Conservation (phyloP, 192 early-diverging fungal species). For the Coemansia sp. region DNA sequence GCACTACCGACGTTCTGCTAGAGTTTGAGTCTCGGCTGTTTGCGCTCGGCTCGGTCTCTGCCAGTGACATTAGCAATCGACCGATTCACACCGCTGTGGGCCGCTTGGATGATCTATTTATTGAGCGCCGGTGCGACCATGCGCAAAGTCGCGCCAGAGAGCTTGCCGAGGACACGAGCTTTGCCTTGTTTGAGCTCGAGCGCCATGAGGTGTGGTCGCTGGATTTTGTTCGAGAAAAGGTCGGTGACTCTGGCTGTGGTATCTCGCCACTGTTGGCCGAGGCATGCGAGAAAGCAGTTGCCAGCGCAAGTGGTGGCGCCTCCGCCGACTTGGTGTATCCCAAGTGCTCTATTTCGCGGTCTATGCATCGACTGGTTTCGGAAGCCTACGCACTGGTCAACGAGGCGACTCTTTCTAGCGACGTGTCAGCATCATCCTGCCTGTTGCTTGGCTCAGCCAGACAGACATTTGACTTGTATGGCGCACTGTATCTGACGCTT, state of each 20-base stretch:
- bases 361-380: conserved; percentile 13
- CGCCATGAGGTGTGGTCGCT: conserved; percentile 26
- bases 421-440: neutral
- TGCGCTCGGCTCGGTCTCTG: neutral
- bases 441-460: conserved; percentile 1
- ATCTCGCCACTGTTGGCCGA: neutral
- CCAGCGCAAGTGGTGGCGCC: neutral
- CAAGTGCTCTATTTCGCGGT: conserved; percentile 12
- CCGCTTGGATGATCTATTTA: conserved; percentile 24
- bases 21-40: conserved; percentile 20
- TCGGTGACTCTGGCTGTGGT: neutral
- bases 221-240: conserved; percentile 7
- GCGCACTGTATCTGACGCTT: conserved; percentile 21
- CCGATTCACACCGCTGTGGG: conserved; percentile 18
- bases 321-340: conserved; percentile 1
- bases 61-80: neutral
- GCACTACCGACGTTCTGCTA: conserved; percentile 6
- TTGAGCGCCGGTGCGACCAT: conserved; percentile 14
- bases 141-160: conserved; percentile 12
- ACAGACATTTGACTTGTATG: conserved; percentile 13
- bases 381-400: conserved; percentile 12
- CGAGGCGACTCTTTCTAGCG: conserved; percentile 3
- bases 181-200: conserved; percentile 8
- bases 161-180: conserved; percentile 18
- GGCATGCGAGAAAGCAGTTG: neutral